Base-by-base conservation (phyloP, 2,329 filamentous ascomycete genomes). In the Ophiostoma sp. region DNA sequence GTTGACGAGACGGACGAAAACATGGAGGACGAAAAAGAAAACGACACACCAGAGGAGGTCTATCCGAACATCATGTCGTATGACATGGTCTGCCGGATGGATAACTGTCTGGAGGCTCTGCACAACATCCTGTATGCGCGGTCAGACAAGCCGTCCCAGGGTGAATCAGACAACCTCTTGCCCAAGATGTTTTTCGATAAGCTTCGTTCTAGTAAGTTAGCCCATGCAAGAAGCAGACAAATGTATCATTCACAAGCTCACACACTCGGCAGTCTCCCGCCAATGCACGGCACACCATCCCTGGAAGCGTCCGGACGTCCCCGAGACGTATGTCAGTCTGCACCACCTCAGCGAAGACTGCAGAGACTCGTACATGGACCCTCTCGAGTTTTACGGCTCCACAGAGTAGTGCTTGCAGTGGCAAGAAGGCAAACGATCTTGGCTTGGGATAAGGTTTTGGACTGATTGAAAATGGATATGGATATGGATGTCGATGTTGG, bases 21-120 rank as follows among this genome's bases (percentile, higher is more conserved):
- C 49, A 55, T 55, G 58, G 16, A 42, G 5, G 60, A 63, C 7
- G 60, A 63, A 63, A 63, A 63, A 40, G 60, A 63, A 42, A 63
- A 63, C 40, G 27, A 7, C 2, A 40, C 60, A 8, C 60, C 60
- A 7, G 40, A 11, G 0, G 12, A 42, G 16, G 16, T 3, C 4
- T 4, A 7, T 5, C 16, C 60, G 16, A n/a, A 41, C 40, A 16
- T 63, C 6, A 44, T 63, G 3, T 12, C 60, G 4, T 63, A 44
- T n/a, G 8, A n/a, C n/a, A 63, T 42, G 60, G 16, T 63, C 38
- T 16, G 16, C 2, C 60, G 40, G 12, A 63, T 63, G 40, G 16
- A 42, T 16, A 7, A 42, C 16, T n/a, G 60, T 16, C 16, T 63
- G 12, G 38, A 42, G 6, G 11, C 16, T 8, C 38, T 63, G 16